These are phyloP conservation scores for Trichoderma polysporum DNA, from an alignment of 2,329 filamentous ascomycete species.

Conservation along the genomic window DNA sequence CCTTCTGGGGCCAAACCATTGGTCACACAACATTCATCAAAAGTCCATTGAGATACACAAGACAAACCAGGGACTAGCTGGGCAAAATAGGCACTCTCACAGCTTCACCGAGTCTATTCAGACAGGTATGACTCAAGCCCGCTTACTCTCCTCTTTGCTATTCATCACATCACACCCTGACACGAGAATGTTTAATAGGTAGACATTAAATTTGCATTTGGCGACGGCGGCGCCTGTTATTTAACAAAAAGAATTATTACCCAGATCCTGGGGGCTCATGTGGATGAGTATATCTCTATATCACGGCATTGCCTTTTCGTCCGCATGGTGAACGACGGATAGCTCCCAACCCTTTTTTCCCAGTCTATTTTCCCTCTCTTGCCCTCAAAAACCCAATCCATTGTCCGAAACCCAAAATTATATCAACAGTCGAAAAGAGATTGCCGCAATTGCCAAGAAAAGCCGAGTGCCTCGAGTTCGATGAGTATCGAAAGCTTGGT, in stretches of 20 bases:
- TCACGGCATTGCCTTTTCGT: conserved; percentile 18
- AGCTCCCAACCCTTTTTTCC: conserved; percentile 21
- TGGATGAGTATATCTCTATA: conserved; percentile 22
- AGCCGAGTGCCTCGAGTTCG: background rate
- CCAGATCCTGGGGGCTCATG: conserved; percentile 21
- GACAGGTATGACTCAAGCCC: background rate
- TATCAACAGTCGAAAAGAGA: conserved; percentile 7
- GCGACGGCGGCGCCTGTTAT: conserved; percentile 2
- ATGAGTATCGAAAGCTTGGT: background rate
- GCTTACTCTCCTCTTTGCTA: background rate
- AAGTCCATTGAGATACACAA: background rate
- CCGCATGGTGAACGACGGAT: conserved; percentile 17
- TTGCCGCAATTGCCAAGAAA: conserved; percentile 6
- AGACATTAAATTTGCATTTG: conserved; percentile 12
- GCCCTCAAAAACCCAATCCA: background rate
- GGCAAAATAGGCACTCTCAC: background rate
- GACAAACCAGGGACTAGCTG: background rate
- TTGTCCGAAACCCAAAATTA: conserved; percentile 7
- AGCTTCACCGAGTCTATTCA: background rate
- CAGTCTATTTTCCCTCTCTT: conserved; percentile 20
- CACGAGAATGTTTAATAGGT: background rate
- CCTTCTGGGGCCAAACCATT: background rate
- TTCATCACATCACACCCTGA: background rate
- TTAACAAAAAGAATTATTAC: conserved; percentile 19
- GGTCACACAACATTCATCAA: background rate